Evolutionary conservation across 1,139 yeast genomes (phyloP), one percentile per base, ranked within the genome.

Genomic region (Sporopachydermia cereana): DNA sequence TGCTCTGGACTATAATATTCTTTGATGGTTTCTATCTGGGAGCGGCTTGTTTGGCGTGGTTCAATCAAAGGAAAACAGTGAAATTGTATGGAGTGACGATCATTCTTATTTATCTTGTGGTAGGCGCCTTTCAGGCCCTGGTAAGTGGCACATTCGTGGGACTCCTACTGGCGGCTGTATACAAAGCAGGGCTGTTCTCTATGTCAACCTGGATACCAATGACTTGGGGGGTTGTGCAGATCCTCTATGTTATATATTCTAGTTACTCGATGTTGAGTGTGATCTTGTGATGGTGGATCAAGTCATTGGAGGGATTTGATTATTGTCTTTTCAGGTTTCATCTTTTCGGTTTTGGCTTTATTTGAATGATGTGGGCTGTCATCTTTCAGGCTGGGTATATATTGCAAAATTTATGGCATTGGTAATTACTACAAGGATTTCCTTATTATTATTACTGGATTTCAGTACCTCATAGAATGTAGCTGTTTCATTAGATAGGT

Each of bases 201-300:
- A 84, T 89, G 91, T 81, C 94, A 24, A 84, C 96, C 0, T 89
- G 97, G 97, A 77, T 88, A 9, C 97, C 97, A 1, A 71, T 88
- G 53, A 74, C 82, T 44, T 84, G 91, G 78, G 91, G 79, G 0
- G 64, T 83, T 3, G 73, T 81, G 2, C 79, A 77, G 54, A 71
- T 84, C 14, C 57, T 86, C 43, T 83, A 74, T 59, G 77, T 81
- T 59, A 72, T 84, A 27, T 67, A 81, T 41, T 71, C 79, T 5
- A 74, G 88, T 27, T 88, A 83, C 53, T 68, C 79, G 1, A 64
- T 72, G 57, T 65, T 74, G 44, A 67, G 76, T 4, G 63, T 65
- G 1, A 56, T 69, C 25, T 54, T 70, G 47, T 72, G 53, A 57
- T 27, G 30, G 14, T 12, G 30, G 30, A 27, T 12, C 14, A 12